phyloP scores from a whole-genome alignment of 805 yeast species.

The Candida easanensis region DNA sequence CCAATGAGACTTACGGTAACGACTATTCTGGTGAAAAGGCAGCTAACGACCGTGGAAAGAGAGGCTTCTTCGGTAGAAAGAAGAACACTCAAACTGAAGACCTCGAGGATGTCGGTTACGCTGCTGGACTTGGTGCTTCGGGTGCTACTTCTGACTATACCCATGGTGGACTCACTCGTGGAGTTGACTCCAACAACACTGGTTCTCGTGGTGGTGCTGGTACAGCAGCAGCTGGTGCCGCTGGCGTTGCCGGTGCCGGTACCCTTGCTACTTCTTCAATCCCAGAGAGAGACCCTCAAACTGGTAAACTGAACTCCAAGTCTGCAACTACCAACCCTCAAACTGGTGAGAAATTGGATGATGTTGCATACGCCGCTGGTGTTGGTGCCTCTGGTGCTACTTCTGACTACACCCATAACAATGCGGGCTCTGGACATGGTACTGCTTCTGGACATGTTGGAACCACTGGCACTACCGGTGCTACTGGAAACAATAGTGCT shows the following conservation, averaged over 20 bases:
- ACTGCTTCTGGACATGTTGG: not conserved
- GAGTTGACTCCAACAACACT: not conserved
- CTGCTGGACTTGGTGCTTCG: conserved; percentile 15
- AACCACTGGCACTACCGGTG: conserved; percentile 1
- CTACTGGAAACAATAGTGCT: conserved; percentile 10
- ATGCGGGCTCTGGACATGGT: too few species aligned
- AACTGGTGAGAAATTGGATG: conserved; percentile 7
- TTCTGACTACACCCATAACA: conserved; percentile 1
- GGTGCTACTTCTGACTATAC: conserved; percentile 13
- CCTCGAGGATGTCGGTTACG: conserved; percentile 17
- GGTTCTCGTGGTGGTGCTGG: not conserved
- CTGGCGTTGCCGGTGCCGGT: conserved; percentile 1
- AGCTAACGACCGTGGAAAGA: conserved; percentile 6
- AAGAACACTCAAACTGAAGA: conserved; percentile 8
- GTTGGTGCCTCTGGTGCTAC: conserved; percentile 16
- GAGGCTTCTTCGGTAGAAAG: conserved; percentile 16
- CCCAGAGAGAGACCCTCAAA: not conserved
- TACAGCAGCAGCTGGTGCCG: not conserved
- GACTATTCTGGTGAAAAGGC: conserved; percentile 21
- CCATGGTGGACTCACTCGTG: conserved; percentile 7
- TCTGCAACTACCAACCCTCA: not conserved
- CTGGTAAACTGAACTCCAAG: not conserved
- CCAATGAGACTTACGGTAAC: conserved; percentile 30
- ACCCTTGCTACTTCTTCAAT: not conserved
- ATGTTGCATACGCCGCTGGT: conserved; percentile 12